Conservation (phyloP, 2,329 filamentous ascomycete genomes). For the Arachnopeziza araneosa region DNA sequence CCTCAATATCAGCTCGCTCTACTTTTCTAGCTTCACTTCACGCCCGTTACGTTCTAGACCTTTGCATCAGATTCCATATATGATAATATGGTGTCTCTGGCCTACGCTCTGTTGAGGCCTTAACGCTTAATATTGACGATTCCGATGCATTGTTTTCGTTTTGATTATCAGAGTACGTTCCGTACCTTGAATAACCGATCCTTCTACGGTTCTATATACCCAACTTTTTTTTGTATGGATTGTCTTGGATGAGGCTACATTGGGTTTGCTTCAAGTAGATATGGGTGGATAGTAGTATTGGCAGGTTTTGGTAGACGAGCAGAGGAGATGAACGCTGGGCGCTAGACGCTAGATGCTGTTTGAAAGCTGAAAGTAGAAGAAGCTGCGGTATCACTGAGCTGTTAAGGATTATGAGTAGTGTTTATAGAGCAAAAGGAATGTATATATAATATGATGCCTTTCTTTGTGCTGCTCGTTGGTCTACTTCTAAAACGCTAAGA, state of each 20-base stretch:
- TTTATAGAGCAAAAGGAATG: background rate
- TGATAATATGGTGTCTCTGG: slow-evolving; percentile 16
- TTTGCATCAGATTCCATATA: slow-evolving; percentile 16
- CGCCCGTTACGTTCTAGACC: slow-evolving; percentile 27
- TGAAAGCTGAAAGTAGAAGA: too few species aligned
- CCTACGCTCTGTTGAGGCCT: slow-evolving; percentile 18
- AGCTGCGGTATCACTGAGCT: background rate
- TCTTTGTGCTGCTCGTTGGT: background rate
- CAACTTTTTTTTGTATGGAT: slow-evolving; percentile 26
- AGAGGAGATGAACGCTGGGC: background rate
- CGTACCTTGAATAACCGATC: slow-evolving; percentile 8
- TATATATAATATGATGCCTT: background rate
- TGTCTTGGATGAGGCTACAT: slow-evolving; percentile 4
- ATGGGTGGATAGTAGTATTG: background rate
- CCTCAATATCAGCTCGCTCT: background rate
- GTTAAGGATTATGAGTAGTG: background rate
- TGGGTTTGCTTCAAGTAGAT: slow-evolving; percentile 3
- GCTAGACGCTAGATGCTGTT: too few species aligned
- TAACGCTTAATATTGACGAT: slow-evolving; percentile 19
- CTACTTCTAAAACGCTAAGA: too few species aligned
- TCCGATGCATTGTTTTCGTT: slow-evolving; percentile 1
- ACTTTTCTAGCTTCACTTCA: slow-evolving; percentile 12
- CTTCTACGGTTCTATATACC: slow-evolving; percentile 28
- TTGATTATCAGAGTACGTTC: slow-evolving; percentile 8
- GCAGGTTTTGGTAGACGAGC: background rate